Percentiles rank a stretch among this genome's conserved stretches.
Conservation (phyloP, 768 basidiomycete genomes). For the Hemileccinum impolitum region DNA sequence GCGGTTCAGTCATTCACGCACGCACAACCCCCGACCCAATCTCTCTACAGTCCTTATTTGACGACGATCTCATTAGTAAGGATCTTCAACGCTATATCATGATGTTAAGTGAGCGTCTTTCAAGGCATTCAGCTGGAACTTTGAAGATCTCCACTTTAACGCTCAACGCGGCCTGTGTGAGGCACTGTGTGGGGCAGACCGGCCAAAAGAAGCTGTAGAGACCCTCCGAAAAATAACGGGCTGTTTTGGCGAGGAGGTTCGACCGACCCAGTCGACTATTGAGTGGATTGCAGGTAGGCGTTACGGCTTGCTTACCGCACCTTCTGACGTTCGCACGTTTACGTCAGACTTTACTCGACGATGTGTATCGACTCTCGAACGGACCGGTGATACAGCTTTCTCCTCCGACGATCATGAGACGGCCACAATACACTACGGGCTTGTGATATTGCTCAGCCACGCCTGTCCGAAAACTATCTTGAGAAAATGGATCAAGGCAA, state of each 20-base stretch:
- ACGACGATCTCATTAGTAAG: slow-evolving; percentile 8
- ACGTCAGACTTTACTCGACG: neutral
- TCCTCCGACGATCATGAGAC: neutral
- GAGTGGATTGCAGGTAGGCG: neutral
- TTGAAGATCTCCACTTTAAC: slow-evolving; percentile 1
- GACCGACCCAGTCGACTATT: neutral
- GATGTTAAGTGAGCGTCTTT: neutral
- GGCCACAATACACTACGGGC: neutral
- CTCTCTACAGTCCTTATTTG: neutral
- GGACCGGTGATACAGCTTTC: neutral
- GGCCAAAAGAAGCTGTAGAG: slow-evolving; percentile 1
- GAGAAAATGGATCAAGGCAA: slow-evolving; percentile 3
- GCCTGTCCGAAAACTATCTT: neutral
- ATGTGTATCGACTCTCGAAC: slow-evolving; percentile 1
- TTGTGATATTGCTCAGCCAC: neutral
- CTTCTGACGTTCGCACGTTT: neutral
- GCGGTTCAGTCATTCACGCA: slow-evolving; percentile 3
- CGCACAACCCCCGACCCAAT: neutral
- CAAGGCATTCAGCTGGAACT: slow-evolving; percentile 8
- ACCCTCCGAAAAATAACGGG: neutral
- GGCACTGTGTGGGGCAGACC: neutral
- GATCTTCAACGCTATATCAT: neutral
- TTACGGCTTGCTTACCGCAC: neutral
- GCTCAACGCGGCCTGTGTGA: slow-evolving; percentile 2
- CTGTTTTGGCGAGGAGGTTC: neutral